Percentiles rank a stretch among this genome's conserved stretches.
phyloP scores from a whole-genome alignment of 2,329 filamentous ascomycete genomes.

The Phaeophleospora eucalypticola region DNA sequence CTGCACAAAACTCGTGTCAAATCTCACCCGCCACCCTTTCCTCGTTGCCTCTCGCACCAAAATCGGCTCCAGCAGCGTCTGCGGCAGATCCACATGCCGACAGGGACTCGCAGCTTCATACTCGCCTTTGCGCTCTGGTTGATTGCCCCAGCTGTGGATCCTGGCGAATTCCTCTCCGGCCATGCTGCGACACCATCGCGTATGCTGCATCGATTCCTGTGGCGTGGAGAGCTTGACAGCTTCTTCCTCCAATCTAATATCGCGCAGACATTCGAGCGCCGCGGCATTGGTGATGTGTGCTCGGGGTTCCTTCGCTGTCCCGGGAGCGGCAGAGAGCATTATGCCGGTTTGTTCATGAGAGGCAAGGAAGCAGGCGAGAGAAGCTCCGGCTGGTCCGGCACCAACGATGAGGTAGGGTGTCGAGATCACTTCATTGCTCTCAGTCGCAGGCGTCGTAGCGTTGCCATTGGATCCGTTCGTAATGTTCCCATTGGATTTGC shows the following conservation, averaged over 20 bases:
- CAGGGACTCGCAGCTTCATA: constrained; percentile 42
- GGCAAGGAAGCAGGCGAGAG: constrained; percentile 32
- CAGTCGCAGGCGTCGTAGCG: neutral
- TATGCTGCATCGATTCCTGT: constrained; percentile 38
- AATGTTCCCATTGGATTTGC: neutral
- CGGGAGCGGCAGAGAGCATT: constrained; percentile 48
- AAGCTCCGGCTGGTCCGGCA: constrained; percentile 34
- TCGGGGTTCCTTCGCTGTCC: constrained; percentile 53
- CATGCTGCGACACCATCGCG: constrained; percentile 43
- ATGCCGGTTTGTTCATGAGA: constrained; percentile 46
- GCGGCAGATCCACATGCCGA: constrained; percentile 40
- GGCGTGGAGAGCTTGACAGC: constrained; percentile 32
- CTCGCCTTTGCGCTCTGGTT: constrained; percentile 37
- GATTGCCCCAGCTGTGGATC: constrained; percentile 42
- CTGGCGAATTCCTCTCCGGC: constrained; percentile 44
- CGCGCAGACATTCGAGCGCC: constrained; percentile 46
- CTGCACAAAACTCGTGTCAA: constrained; percentile 36
- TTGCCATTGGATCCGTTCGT: neutral
- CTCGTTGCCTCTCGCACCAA: constrained; percentile 36
- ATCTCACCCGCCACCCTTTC: constrained; percentile 39
- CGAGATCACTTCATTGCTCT: neutral
- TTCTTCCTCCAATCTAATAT: constrained; percentile 42
- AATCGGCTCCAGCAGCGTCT: constrained; percentile 43
- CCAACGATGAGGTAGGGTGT: constrained; percentile 33
- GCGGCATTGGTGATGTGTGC: constrained; percentile 60